A percentile compares a stretch with the other conserved stretches of the same genome.
These are phyloP conservation scores for Funneliformis geosporum DNA, from an alignment of 192 early-diverging fungal species.

Conservation along the genomic window DNA sequence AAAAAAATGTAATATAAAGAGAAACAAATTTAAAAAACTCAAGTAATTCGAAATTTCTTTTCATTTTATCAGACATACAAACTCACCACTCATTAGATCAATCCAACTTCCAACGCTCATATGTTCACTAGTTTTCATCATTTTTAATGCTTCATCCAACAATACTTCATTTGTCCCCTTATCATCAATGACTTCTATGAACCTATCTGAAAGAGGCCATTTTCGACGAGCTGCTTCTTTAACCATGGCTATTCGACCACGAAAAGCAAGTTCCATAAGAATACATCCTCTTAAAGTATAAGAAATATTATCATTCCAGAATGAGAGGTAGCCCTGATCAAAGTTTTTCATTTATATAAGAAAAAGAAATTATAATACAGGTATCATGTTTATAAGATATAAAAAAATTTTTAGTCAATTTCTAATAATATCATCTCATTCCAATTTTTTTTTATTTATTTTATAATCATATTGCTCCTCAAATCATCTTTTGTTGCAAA, in stretches of 20 bases:
- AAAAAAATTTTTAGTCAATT: neutral
- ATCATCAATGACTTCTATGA: constrained; percentile 83
- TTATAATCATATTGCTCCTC: no score
- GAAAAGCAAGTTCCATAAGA: constrained; percentile 93
- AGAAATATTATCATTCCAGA: constrained; percentile 99
- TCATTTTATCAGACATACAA: neutral
- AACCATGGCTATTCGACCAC: constrained; percentile 82
- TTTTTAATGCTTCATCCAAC: constrained; percentile 89
- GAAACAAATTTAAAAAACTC: neutral
- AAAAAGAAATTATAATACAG: neutral
- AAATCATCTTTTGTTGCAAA: no score
- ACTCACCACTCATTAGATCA: constrained; percentile 92
- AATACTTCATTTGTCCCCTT: constrained; percentile 90
- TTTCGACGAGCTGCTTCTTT: constrained; percentile 80
- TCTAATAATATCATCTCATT: neutral
- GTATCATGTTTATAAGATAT: neutral
- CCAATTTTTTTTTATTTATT: no score
- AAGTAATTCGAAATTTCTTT: neutral
- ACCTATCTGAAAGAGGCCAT: constrained; percentile 76
- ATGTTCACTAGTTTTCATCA: constrained; percentile 84
- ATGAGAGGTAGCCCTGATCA: constrained; percentile 89
- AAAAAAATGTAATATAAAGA: neutral
- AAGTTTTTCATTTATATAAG: neutral
- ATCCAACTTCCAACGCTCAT: constrained; percentile 93
- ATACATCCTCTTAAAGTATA: constrained; percentile 95